Base-by-base conservation (phyloP, 1,284 basidiomycete genomes). In the Inonotus hispidus region DNA sequence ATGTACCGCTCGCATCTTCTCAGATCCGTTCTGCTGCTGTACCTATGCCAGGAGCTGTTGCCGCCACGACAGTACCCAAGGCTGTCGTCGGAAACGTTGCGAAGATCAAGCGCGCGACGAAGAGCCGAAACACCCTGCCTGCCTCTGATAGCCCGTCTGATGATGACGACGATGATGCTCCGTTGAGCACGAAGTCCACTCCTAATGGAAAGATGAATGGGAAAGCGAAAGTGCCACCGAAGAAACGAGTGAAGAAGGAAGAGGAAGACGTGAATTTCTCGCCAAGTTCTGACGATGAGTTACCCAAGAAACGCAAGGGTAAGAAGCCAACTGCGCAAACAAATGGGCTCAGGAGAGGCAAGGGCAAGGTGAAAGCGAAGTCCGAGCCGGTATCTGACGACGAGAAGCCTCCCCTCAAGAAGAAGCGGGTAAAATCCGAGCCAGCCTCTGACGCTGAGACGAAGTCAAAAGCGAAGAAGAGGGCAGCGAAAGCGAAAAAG, bases 231-330 rank as follows among this genome's bases (percentile, higher is more conserved):
- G 65, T 53, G 64, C 69, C 38, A 65, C 78, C 80, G 37, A 84
- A 80, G 75, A 89, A 87, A 80, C 89, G 84, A 72, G 73, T 80
- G 46, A 90, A 85, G 74, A 77, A 83, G 70, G 82, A 87, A 68
- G 78, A 79, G 58, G 71, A 62, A 1, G 71, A 74, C 21, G 73
- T 72, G 50, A 67, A 68, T 46, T 72, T 69, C 50, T 62, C 76
- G 68, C 43, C 71, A 66, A 61, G 74, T 71, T 67, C 70, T 10
- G 79, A 83, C 39, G 76, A 81, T 63, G 79, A 80, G 54, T 73
- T 74, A 56, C 77, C 64, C 56, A 79, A 77, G 70, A 79, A 77
- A 62, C 67, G 63, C 2, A 68, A 68, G 41, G 54, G 62, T n/a
- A 59, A 63, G 68, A 72, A 63, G 59, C 56, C 63, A 10, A 53